Evolutionary conservation across 169 alveolate genomes (phyloP), one percentile per base, ranked within the genome.

Genomic region (Theileria annulata): DNA sequence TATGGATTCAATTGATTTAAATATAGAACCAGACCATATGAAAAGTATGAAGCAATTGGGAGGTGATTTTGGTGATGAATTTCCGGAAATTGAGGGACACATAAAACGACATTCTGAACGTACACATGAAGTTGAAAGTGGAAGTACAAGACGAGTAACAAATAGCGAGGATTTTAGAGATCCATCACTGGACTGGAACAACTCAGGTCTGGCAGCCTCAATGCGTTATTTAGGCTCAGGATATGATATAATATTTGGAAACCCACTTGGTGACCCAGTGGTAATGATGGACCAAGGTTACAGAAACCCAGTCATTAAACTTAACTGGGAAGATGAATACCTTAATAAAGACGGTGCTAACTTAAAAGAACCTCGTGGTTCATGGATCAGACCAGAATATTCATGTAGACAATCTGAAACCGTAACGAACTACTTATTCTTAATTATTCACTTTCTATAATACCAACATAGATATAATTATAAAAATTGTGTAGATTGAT

Each of bases 231-330:
- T 93, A 8, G 96, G 96, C 8, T 77, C 87, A 15, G 96, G 96
- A 13, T 93, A 93, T 67, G 96, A 93, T 59, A 76, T 80, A 35
- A 77, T 93, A 28, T 82, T 79, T 77, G 96, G 96, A 0, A 93
- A 93, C 70, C 96, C 96, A 8, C 85, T 91, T 15, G 96, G 96
- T 0, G 96, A 93, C 67, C 94, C 95, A 10, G 68, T 67, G 8
- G 59, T 90, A 28, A 93, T 89, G 91, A 89, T 91, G 0, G 96
- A 93, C 74, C 96, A 94, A 13, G 96, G 96, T 15, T 87, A 87
- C 62, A 85, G 94, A 30, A 80, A 88, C 35, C 96, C 96, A 12
- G 91, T 91, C n/a, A 77, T 93, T 8, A 79, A 83, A 47, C 75
- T 93, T 51, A 73, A 79, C 37, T 88, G 89, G 89, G 48, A 47